Evolutionary conservation across 208 protist species (phyloP), one percentile per base, ranked within the genome.

Genomic region (Novymonas esmeraldas): DNA sequence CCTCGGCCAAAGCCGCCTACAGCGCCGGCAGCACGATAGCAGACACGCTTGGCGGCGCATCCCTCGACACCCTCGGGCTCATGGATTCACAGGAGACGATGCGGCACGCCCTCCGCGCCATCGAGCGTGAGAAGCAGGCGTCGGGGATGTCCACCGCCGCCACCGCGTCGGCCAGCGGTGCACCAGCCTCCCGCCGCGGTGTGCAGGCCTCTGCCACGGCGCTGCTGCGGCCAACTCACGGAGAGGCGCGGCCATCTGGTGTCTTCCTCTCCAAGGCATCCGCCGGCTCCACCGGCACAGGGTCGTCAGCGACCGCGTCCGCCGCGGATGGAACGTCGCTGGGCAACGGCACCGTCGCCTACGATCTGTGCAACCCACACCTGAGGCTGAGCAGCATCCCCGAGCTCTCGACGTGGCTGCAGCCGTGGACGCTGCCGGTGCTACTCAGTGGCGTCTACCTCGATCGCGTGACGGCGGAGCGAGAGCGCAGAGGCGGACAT

Each of bases 391-490:
- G 52, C 48, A 60, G 24, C 20, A 85, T 87, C 42, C 70, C 82
- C 6, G 74, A 78, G 75, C 56, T 89, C 3, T 49, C 64, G 24
- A 38, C 39, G 22, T 79, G 73, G 42, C 22, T 94, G 62, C 74
- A 84, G 54, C 88, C 88, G 18, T 94, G 88, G 85, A 84, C 55
- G 10, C 51, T 81, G 36, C 70, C 74, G 9, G 41, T 78, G 28
- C 57, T 71, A 7, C 61, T 64, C 44, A 73, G 70, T 34, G 88
- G 77, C 5, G 70, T 87, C 24, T 78, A 71, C 13, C 44, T 94
- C 26, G 88, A 94, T 26, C 79, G 84, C 20, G 82, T 82, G 3
- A 81, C 70, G 14, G 70, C 77, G 18, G 88, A 94, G 41, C 82
- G 72, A 11, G 76, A 85, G 13, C 55, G 60, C 39, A 74, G 72